Percentiles rank a stretch among this genome's conserved stretches.
Conservation (phyloP, 805 yeast species). For the Maudiozyma saulgeensis region DNA sequence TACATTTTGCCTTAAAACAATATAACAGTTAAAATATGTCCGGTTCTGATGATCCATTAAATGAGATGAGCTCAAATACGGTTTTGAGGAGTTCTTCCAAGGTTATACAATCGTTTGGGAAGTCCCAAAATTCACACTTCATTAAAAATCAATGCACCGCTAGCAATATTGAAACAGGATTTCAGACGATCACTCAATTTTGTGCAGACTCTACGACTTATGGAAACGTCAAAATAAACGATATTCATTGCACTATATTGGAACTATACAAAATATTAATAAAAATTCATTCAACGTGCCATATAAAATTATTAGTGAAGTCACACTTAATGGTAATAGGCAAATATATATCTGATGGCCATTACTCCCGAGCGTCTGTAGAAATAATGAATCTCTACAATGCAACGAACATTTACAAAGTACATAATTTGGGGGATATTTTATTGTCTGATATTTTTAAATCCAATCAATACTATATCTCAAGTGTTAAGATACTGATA, state of each 20-base stretch:
- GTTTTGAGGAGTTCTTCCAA: slow-evolving; percentile 2
- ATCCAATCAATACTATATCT: slow-evolving; percentile 16
- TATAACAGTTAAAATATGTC: slow-evolving; percentile 8
- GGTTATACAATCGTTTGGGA: background rate
- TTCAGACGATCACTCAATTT: background rate
- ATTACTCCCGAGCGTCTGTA: slow-evolving; percentile 6
- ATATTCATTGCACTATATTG: background rate
- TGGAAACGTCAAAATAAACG: background rate
- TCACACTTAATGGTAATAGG: slow-evolving; percentile 21
- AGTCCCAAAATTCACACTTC: background rate
- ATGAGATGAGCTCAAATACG: slow-evolving; percentile 19
- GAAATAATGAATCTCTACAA: slow-evolving; percentile 19
- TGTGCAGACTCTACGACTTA: background rate
- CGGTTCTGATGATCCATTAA: slow-evolving; percentile 18
- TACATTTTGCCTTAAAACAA: background rate
- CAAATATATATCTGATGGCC: slow-evolving; percentile 10
- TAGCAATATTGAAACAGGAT: background rate
- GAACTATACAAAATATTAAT: background rate
- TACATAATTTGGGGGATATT: slow-evolving; percentile 11
- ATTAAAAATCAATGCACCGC: background rate
- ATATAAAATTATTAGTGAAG: slow-evolving; percentile 11
- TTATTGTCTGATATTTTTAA: slow-evolving; percentile 18
- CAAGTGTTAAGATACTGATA: slow-evolving; percentile 21
- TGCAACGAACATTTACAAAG: slow-evolving; percentile 11
- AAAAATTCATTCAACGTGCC: slow-evolving; percentile 2